A percentile compares a stretch with the other conserved stretches of the same genome.
phyloP scores from a whole-genome alignment of 768 basidiomycete genomes.

The Suillus placidus region DNA sequence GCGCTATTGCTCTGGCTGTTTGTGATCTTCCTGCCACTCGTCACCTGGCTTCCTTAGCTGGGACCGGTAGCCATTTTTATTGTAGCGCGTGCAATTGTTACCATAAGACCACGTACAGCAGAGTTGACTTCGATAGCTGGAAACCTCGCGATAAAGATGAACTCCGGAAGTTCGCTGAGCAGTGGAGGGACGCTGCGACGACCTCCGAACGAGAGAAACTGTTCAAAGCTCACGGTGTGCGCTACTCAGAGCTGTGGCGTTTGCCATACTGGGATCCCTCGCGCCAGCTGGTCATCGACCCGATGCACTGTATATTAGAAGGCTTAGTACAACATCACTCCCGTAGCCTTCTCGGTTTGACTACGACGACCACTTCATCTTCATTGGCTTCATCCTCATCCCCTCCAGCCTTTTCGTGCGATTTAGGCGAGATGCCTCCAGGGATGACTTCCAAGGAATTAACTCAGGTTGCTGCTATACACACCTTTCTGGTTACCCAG shows the following conservation, averaged over 20 bases:
- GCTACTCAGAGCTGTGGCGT: slow-evolving; percentile 18
- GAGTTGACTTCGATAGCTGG: slow-evolving; percentile 18
- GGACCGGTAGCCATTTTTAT: slow-evolving; percentile 22
- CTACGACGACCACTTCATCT: not conserved
- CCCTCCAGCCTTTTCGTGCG: not conserved
- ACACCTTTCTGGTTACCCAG: not conserved
- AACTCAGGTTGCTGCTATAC: not conserved
- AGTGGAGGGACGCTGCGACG: slow-evolving; percentile 13
- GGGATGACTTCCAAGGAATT: not conserved
- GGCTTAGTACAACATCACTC: not conserved
- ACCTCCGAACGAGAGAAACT: slow-evolving; percentile 9
- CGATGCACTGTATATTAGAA: slow-evolving; percentile 20
- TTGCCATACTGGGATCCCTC: slow-evolving; percentile 27
- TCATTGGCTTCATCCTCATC: not conserved
- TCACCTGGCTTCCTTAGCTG: slow-evolving; percentile 32
- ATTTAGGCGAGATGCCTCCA: not conserved
- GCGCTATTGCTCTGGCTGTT: slow-evolving; percentile 26
- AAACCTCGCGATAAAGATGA: slow-evolving; percentile 13
- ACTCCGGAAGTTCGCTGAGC: slow-evolving; percentile 11
- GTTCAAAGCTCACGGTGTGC: slow-evolving; percentile 15
- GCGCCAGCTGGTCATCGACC: slow-evolving; percentile 16
- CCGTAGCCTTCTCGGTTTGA: not conserved
- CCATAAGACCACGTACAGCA: slow-evolving; percentile 4
- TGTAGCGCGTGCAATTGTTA: slow-evolving; percentile 33
- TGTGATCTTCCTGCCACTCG: slow-evolving; percentile 31